These are phyloP conservation scores for Psilocybe tampanensis DNA, from an alignment of 768 basidiomycete species.

Conservation along the genomic window DNA sequence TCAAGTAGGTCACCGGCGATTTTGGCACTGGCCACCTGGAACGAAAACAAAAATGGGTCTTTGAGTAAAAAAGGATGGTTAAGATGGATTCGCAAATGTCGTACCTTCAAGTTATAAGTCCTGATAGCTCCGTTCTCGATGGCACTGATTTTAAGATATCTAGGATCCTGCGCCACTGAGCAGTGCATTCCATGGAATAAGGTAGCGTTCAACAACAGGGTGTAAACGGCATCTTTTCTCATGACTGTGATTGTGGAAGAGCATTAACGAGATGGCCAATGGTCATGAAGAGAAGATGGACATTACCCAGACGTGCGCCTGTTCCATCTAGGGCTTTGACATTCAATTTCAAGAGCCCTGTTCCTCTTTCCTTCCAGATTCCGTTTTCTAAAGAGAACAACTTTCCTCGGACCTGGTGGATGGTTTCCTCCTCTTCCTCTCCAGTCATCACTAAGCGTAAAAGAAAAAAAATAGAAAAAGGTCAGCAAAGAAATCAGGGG, in stretches of 20 bases:
- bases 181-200: constrained; percentile 82
- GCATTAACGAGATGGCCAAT: background rate
- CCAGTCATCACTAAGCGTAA: constrained; percentile 62
- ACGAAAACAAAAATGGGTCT: background rate
- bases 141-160: constrained; percentile 76
- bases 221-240: constrained; percentile 84
- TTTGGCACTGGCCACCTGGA: constrained; percentile 68
- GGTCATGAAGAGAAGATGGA: constrained; percentile 12
- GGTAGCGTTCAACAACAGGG: constrained; percentile 72
- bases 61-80: background rate
- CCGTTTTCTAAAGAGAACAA: constrained; percentile 62
- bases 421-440: constrained; percentile 80
- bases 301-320: constrained; percentile 70
- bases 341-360: constrained; percentile 71
- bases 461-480: too few species aligned
- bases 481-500: constrained; percentile 6
- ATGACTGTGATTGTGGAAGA: constrained; percentile 54
- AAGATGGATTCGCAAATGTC: constrained; percentile 20
- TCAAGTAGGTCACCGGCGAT: constrained; percentile 71
- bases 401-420: constrained; percentile 79
- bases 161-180: constrained; percentile 71
- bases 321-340: constrained; percentile 63
- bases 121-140: constrained; percentile 61
- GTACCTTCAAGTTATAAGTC: constrained; percentile 78
- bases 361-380: constrained; percentile 82